phyloP scores from a whole-genome alignment of 768 basidiomycete species.

The Lenzites betulinus region DNA sequence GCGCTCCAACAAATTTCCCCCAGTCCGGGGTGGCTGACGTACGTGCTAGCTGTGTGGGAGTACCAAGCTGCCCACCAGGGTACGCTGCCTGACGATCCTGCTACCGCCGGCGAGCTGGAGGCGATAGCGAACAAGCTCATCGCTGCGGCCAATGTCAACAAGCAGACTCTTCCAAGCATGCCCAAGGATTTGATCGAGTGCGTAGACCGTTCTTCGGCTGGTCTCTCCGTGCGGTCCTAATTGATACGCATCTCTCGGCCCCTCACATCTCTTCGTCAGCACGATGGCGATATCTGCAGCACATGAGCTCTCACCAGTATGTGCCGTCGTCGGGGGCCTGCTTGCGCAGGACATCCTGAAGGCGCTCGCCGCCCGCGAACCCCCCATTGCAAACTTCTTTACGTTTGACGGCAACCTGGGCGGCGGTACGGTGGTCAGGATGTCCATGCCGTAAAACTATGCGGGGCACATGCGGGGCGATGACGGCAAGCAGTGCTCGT shows the following conservation, averaged over 20 bases:
- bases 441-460: conserved; percentile 42
- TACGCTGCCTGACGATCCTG: conserved; percentile 53
- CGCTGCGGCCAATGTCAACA: conserved; percentile 65
- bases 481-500: conserved; percentile 6
- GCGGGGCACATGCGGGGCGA: conserved; percentile 1
- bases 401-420: conserved; percentile 85
- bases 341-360: conserved; percentile 95
- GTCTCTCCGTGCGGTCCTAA: neutral
- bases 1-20: neutral
- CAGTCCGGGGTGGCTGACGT: neutral
- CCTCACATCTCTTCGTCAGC: conserved; percentile 40
- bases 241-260: neutral
- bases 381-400: conserved; percentile 92
- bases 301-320: conserved; percentile 90
- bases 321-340: conserved; percentile 94
- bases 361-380: conserved; percentile 85
- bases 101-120: conserved; percentile 57
- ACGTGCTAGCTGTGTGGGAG: conserved; percentile 73
- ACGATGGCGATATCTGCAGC: conserved; percentile 66
- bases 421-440: conserved; percentile 64
- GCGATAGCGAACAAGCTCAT: conserved; percentile 65
- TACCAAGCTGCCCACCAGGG: conserved; percentile 64
- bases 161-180: conserved; percentile 57
- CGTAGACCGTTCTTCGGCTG: conserved; percentile 18
- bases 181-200: conserved; percentile 69